A percentile compares a stretch with the other conserved stretches of the same genome.
These are phyloP conservation scores for Clavaria fumosa DNA, from an alignment of 768 basidiomycete genomes.

Conservation along the genomic window DNA sequence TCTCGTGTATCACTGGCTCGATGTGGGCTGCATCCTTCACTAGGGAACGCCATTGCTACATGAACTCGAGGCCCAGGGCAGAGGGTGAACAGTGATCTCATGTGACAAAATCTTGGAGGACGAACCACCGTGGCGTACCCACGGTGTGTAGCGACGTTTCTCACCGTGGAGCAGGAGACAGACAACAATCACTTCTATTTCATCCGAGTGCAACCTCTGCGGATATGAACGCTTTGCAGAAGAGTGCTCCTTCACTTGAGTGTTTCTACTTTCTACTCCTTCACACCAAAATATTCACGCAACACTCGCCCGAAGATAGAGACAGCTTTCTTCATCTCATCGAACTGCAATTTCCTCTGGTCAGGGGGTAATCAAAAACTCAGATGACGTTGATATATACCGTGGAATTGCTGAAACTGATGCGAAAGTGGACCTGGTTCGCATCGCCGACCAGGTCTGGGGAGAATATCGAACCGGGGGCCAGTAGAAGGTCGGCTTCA, in stretches of 20 bases:
- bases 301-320: constrained; percentile 30
- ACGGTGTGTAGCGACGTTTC: too few species aligned
- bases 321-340: constrained; percentile 31
- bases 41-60: too few species aligned
- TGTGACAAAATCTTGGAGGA: too few species aligned
- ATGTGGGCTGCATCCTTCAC: too few species aligned
- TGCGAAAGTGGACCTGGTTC: constrained; percentile 33
- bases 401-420: constrained; percentile 40
- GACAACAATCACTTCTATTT: too few species aligned
- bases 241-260: neutral
- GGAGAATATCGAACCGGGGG: constrained; percentile 38
- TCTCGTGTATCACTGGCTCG: too few species aligned
- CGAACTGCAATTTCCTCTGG: constrained; percentile 13
- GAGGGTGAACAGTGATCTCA: too few species aligned
- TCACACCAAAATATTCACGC: constrained; percentile 24
- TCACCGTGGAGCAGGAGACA: too few species aligned
- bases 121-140: too few species aligned
- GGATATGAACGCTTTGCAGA: neutral
- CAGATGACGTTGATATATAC: constrained; percentile 18
- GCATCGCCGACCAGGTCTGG: constrained; percentile 16
- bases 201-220: too few species aligned
- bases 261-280: neutral
- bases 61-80: too few species aligned
- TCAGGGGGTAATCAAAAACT: neutral
- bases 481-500: constrained; percentile 45